A percentile compares a stretch with the other conserved stretches of the same genome.
Evolutionary conservation across 805 yeast genomes (phyloP).

Genomic region (Sungouiozyma ichnusensis): DNA sequence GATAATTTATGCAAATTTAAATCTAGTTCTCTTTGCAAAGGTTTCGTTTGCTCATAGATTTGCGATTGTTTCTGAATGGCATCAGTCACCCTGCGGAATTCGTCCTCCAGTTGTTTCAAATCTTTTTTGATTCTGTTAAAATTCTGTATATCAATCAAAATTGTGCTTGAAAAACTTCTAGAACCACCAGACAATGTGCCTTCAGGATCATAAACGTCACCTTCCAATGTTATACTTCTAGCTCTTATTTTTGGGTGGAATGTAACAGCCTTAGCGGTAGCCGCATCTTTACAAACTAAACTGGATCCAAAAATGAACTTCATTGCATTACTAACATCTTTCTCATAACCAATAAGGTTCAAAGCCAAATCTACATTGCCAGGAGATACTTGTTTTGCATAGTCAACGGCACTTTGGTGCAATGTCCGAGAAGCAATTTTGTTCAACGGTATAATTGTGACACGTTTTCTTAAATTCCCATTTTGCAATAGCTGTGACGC

Average conservation of each 20-base stretch:
- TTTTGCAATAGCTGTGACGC: constrained; percentile 75
- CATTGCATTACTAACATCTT: constrained; percentile 71
- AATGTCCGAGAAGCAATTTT: constrained; percentile 59
- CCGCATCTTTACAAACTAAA: constrained; percentile 79
- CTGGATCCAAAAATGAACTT: constrained; percentile 83
- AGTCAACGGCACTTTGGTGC: constrained; percentile 38
- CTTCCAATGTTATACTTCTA: constrained; percentile 80
- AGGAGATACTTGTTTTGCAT: constrained; percentile 73
- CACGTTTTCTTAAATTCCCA: constrained; percentile 71
- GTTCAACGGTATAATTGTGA: constrained; percentile 86
- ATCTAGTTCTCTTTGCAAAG: constrained; percentile 48
- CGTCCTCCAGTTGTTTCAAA: constrained; percentile 33
- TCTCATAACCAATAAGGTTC: constrained; percentile 64
- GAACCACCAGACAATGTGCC: constrained; percentile 97
- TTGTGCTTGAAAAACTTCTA: constrained; percentile 45
- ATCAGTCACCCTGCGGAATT: constrained; percentile 32
- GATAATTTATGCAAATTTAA: constrained; percentile 50
- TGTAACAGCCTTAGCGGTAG: constrained; percentile 80
- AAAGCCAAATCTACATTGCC: constrained; percentile 84
- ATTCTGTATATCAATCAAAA: constrained; percentile 56
- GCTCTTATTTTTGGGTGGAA: constrained; percentile 73
- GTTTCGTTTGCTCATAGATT: constrained; percentile 40
- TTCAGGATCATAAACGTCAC: constrained; percentile 91
- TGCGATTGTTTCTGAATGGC: constrained; percentile 35
- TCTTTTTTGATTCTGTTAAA: constrained; percentile 39